Conservation (phyloP, 495 filamentous ascomycete species). For the Rhizodiscina lignyota region DNA sequence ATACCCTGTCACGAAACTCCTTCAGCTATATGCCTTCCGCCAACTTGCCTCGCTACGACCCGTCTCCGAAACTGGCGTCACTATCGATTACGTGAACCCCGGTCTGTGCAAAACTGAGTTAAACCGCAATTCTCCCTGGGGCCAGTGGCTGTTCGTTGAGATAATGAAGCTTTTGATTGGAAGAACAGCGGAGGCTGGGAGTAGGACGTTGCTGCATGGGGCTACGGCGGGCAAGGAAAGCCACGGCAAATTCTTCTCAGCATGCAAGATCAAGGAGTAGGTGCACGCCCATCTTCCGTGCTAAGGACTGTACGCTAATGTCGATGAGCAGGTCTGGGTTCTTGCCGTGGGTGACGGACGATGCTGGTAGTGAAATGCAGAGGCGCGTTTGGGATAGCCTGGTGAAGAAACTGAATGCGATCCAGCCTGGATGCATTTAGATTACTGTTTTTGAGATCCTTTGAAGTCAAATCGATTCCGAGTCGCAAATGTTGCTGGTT, state of each 20-base stretch:
- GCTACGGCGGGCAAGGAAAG: background rate
- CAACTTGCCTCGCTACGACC: background rate
- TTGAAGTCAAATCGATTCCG: no score
- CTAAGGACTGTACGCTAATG: background rate
- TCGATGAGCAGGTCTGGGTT: background rate
- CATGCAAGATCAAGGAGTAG: conserved; percentile 1
- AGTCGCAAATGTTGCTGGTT: no score
- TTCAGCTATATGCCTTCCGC: background rate
- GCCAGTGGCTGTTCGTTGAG: background rate
- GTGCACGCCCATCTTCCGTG: background rate
- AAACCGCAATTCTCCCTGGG: background rate
- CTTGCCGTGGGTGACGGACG: background rate
- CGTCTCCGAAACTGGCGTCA: background rate
- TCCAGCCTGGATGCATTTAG: background rate
- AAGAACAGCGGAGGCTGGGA: background rate
- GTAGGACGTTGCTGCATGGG: background rate
- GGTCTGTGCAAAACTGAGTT: conserved; percentile 1
- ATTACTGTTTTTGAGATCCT: no score
- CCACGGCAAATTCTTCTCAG: background rate
- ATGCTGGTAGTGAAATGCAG: background rate
- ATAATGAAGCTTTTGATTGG: background rate
- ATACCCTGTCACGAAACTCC: background rate
- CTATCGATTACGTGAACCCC: conserved; percentile 1
- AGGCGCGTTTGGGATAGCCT: background rate
- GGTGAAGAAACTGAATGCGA: background rate